Percentiles rank a stretch among this genome's conserved stretches.
phyloP scores from a whole-genome alignment of 2,329 filamentous ascomycete species.

The Microcyclospora tardicrescens region DNA sequence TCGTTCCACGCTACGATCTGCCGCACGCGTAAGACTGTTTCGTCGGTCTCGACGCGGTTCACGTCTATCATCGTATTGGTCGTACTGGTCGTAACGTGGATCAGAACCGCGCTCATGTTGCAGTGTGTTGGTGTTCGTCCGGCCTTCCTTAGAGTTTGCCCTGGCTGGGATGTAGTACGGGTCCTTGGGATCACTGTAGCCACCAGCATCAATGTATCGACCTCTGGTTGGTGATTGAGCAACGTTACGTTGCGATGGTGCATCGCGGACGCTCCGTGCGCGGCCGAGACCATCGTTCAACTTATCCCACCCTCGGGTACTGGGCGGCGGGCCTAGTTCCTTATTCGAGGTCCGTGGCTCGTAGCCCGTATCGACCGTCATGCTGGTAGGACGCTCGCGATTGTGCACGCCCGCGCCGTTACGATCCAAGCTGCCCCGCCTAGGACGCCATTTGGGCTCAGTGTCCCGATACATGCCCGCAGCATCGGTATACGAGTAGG shows the following conservation, averaged over 20 bases:
- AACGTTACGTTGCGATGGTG: conserved; percentile 5
- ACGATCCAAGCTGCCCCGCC: conserved; percentile 33
- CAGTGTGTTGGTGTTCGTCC: conserved; percentile 31
- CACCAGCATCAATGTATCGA: conserved; percentile 11
- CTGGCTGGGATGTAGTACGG: conserved; percentile 25
- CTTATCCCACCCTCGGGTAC: conserved; percentile 58
- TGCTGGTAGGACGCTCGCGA: conserved; percentile 33
- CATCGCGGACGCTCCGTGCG: conserved; percentile 33
- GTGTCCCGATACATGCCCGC: conserved; percentile 39
- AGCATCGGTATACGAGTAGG: conserved; percentile 38
- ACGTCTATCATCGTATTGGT: conserved; percentile 29
- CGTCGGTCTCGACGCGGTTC: conserved; percentile 13
- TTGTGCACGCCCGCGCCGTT: conserved; percentile 14
- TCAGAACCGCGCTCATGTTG: conserved; percentile 37
- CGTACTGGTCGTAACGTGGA: conserved; percentile 26
- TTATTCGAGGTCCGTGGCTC: conserved; percentile 21
- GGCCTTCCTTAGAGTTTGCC: conserved; percentile 14
- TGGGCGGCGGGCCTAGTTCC: conserved; percentile 46
- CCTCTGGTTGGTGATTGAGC: conserved; percentile 13
- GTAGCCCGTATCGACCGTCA: conserved; percentile 24
- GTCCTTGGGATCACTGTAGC: conserved; percentile 19
- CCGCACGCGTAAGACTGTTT: conserved; percentile 24
- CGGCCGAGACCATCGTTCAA: conserved; percentile 40
- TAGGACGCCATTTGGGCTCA: conserved; percentile 34
- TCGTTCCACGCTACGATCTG: conserved; percentile 31